These are phyloP conservation scores for Hanseniaspora taiwanica DNA, from an alignment of 805 yeast genomes.

Conservation along the genomic window DNA sequence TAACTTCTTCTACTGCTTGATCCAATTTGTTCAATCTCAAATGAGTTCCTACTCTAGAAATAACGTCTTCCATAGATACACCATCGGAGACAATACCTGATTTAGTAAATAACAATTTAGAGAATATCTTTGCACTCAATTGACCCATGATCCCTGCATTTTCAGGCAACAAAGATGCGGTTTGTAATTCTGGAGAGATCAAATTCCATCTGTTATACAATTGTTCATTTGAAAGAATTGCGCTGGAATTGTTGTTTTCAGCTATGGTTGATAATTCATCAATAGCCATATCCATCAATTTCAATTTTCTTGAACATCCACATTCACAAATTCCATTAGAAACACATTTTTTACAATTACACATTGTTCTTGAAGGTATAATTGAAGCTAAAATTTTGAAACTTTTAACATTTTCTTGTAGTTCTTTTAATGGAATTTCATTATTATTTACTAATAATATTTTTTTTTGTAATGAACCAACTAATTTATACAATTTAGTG, in stretches of 20 bases:
- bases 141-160: constrained; percentile 94
- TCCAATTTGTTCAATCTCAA: constrained; percentile 66
- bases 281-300: constrained; percentile 15
- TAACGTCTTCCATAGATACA: constrained; percentile 69
- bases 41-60: constrained; percentile 72
- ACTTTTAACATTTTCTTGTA: constrained; percentile 26
- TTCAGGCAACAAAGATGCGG: constrained; percentile 82
- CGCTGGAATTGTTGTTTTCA: constrained; percentile 28
- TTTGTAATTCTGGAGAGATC: constrained; percentile 74
- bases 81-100: constrained; percentile 67
- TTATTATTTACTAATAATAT: constrained; percentile 11
- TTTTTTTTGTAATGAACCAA: constrained; percentile 13
- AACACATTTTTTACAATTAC: constrained; percentile 10
- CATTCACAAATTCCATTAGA: constrained; percentile 10
- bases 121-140: constrained; percentile 63
- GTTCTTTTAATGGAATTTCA: constrained; percentile 11
- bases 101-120: constrained; percentile 63
- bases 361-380: constrained; percentile 13
- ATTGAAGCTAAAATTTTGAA: constrained; percentile 15
- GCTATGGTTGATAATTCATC: constrained; percentile 32
- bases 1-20: constrained; percentile 85
- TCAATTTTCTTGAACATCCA: constrained; percentile 12
- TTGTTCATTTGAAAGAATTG: constrained; percentile 68
- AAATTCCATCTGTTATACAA: constrained; percentile 67
- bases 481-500: constrained; percentile 15